Evolutionary conservation across 2,329 filamentous ascomycete genomes (phyloP), one percentile per base, ranked within the genome.

Genomic region (Sporothrix dimorphospora): DNA sequence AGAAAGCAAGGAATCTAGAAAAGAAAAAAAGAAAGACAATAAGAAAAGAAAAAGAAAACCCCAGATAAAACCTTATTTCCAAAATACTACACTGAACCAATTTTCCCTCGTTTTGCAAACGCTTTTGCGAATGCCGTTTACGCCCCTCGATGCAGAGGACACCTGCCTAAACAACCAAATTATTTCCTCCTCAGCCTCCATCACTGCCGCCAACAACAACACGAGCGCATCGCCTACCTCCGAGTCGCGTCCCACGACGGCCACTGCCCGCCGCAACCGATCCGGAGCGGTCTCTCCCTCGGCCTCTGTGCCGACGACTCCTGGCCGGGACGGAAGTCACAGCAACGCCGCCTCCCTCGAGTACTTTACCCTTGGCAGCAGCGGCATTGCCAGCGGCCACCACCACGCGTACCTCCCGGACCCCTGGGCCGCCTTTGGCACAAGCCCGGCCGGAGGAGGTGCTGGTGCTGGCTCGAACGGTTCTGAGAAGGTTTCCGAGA

Each of bases 81-180:
- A 27, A 11, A 65, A 27, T 61, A 61, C 16, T 61, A 61, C 21
- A 55, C 16, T 30, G 19, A 59, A 59, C 55, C 19, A 30, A n/a
- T n/a, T 55, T n/a, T 21, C 27, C 30, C 57, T 45, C 42, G 7
- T 66, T 57, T 34, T 30, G 38, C 57, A 47, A 53, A 11, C 34
- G 38, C n/a, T 14, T 51, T 34, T 69, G 73, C 74, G 72, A 77
- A 82, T 82, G 80, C 78, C 77, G 73, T 72, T 73, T 71, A 45
- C 59, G 65, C 75, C 73, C 73, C 70, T 72, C 72, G 61, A 78
- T 80, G 80, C 80, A 81, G 81, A 82, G 81, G 81, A 79, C 78
- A 82, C 74, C 81, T 81, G 80, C 80, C 77, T 80, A 78, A 82
- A 81, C 75, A 78, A 81, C 79, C 74, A 75, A 70, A 16, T 57